Evolutionary conservation across 116 monocot species (phyloP).

Genomic region (Phalaenopsis hybrid): DNA sequence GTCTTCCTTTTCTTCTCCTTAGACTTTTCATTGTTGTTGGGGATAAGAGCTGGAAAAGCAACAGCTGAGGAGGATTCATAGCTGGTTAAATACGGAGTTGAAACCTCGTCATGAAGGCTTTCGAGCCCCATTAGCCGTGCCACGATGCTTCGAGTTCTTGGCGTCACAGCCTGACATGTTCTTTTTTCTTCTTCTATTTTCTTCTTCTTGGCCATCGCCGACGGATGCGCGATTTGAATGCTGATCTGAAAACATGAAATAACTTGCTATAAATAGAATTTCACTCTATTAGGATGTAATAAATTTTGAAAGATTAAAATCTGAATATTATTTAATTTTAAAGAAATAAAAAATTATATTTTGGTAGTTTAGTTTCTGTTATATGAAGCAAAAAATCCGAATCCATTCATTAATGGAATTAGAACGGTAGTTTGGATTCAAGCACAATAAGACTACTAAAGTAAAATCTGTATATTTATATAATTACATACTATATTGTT

Average conservation of each 20-base stretch:
- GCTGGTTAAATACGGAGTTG: background rate
- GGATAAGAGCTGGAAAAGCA: background rate
- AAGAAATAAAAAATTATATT: no score
- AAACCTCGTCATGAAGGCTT: constrained; percentile 25
- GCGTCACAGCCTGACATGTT: constrained; percentile 29
- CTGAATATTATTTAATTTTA: no score
- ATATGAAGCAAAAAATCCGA: no score
- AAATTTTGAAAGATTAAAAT: no score
- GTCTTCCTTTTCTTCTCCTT: constrained; percentile 19
- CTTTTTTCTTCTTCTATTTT: background rate
- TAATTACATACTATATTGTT: background rate
- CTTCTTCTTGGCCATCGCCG: constrained; percentile 13
- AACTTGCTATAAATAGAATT: no score
- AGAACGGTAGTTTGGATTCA: no score
- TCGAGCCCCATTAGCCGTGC: constrained; percentile 89
- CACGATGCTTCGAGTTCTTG: constrained; percentile 60
- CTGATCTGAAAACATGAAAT: constrained; percentile 16
- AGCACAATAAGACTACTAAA: no score
- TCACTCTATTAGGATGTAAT: no score
- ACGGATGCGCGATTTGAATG: constrained; percentile 13
- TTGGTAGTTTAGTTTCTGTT: no score
- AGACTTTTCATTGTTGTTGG: background rate
- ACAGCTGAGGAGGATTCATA: background rate
- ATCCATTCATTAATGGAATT: background rate
- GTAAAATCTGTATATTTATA: background rate